Percentiles rank a stretch among this genome's conserved stretches.
These are phyloP conservation scores for Senecio squalidus DNA, from an alignment of 140 eudicot genomes.

Conservation along the genomic window DNA sequence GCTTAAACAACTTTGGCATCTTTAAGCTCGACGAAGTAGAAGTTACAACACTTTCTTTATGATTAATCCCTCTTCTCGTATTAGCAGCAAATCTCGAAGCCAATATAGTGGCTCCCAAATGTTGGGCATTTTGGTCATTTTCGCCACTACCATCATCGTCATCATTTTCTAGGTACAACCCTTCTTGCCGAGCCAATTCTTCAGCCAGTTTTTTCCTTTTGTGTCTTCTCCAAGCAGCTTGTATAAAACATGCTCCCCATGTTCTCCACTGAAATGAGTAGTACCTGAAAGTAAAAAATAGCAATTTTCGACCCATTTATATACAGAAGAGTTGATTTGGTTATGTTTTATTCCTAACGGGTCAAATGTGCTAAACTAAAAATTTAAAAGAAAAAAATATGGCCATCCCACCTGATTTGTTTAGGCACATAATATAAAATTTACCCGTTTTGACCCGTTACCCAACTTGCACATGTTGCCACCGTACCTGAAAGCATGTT, in stretches of 20 bases:
- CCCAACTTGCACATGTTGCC: background rate
- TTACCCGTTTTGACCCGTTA: background rate
- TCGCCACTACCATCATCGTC: slow-evolving; percentile 8
- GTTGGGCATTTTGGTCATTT: slow-evolving; percentile 30
- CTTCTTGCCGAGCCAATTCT: slow-evolving; percentile 51
- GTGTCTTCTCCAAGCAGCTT: slow-evolving; percentile 79
- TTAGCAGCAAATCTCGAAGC: slow-evolving; percentile 72
- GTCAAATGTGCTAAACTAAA: background rate
- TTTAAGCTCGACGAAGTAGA: slow-evolving; percentile 31
- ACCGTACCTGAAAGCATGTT: slow-evolving; percentile 55
- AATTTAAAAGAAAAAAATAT: background rate
- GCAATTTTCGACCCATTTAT: background rate
- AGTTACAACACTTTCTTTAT: slow-evolving; percentile 25
- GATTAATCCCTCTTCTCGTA: slow-evolving; percentile 49
- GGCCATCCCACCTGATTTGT: too few relatives aligned
- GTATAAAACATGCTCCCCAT: slow-evolving; percentile 82
- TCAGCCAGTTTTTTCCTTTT: slow-evolving; percentile 56
- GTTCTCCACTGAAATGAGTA: slow-evolving; percentile 96
- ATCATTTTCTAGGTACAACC: slow-evolving; percentile 26
- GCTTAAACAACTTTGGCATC: slow-evolving; percentile 78
- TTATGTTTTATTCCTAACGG: background rate
- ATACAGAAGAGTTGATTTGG: background rate
- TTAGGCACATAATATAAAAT: background rate
- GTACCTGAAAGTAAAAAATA: slow-evolving; percentile 38
- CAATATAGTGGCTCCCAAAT: slow-evolving; percentile 50